Evolutionary conservation across 192 early-diverging fungal species (phyloP).

Genomic region (Entomortierella lignicola): DNA sequence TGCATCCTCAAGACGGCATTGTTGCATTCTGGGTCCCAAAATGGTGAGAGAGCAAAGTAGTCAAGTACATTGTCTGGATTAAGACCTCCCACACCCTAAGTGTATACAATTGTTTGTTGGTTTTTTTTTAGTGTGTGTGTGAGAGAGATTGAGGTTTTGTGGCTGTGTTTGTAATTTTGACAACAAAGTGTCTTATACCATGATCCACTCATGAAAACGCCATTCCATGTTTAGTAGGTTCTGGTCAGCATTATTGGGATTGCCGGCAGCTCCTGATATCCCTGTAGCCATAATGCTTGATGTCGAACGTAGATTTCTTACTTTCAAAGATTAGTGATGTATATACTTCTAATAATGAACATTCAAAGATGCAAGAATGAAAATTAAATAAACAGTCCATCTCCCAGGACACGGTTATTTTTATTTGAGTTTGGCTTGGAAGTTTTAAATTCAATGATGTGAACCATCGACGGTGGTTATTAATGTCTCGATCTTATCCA

Average conservation of each 20-base stretch:
- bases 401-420: too few relatives aligned
- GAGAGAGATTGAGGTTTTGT: neutral
- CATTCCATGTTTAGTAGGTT: constrained; percentile 46
- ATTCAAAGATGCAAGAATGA: too few relatives aligned
- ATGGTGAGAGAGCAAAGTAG: constrained; percentile 85
- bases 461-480: too few relatives aligned
- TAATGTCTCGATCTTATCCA: too few relatives aligned
- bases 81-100: constrained; percentile 73
- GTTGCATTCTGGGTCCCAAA: constrained; percentile 85
- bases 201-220: constrained; percentile 55
- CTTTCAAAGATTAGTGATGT: too few relatives aligned
- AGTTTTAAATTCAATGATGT: too few relatives aligned
- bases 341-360: too few relatives aligned
- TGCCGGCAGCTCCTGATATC: constrained; percentile 1
- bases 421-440: too few relatives aligned
- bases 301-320: too few relatives aligned
- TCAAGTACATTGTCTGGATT: constrained; percentile 81
- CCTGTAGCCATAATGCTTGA: constrained; percentile 17
- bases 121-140: neutral
- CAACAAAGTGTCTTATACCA: constrained; percentile 21
- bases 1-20: constrained; percentile 85
- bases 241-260: constrained; percentile 7
- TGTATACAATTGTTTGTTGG: too few relatives aligned
- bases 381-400: too few relatives aligned
- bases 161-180: neutral